A percentile compares a stretch with the other conserved stretches of the same genome.
Conservation (phyloP, 2,329 filamentous ascomycete species). For the Onygena corvina region DNA sequence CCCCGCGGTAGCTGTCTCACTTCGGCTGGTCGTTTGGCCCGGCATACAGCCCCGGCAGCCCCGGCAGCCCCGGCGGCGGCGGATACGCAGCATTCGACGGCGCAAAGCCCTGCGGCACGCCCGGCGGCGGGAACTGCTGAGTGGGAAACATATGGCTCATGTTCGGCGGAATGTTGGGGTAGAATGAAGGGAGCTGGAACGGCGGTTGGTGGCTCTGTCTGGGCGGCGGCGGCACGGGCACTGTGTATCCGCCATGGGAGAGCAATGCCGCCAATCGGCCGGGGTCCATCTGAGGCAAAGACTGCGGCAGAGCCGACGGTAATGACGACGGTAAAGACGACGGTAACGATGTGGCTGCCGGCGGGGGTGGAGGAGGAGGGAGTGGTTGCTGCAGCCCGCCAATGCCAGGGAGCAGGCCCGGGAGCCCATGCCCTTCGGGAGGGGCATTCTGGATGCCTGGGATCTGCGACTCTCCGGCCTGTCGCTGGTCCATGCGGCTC, state of each 20-base stretch:
- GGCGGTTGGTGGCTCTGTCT: constrained; percentile 19
- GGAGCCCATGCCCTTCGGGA: constrained; percentile 36
- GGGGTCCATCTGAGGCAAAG: constrained; percentile 40
- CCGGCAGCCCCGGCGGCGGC: no score
- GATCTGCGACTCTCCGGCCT: constrained; percentile 48
- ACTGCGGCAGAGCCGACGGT: constrained; percentile 17
- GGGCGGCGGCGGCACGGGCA: constrained; percentile 11
- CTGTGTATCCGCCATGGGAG: constrained; percentile 31
- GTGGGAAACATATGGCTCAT: constrained; percentile 10
- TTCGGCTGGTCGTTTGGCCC: not conserved
- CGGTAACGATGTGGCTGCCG: constrained; percentile 19
- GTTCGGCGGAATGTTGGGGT: constrained; percentile 17
- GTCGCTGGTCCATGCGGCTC: constrained; percentile 81
- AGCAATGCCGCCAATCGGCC: constrained; percentile 32
- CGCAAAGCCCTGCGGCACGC: constrained; percentile 4
- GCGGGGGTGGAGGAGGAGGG: constrained; percentile 19
- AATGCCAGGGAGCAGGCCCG: constrained; percentile 36
- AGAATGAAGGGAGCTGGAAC: constrained; percentile 7
- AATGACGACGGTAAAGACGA: constrained; percentile 21
- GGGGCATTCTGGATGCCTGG: constrained; percentile 45
- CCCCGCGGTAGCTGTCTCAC: not conserved
- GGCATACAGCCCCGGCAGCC: not conserved
- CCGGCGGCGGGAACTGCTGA: constrained; percentile 10
- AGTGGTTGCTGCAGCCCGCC: constrained; percentile 33
- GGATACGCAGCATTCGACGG: constrained; percentile 19